These are phyloP conservation scores for Astragalus membranaceus DNA, from an alignment of 306 rosid genomes.

Conservation along the genomic window DNA sequence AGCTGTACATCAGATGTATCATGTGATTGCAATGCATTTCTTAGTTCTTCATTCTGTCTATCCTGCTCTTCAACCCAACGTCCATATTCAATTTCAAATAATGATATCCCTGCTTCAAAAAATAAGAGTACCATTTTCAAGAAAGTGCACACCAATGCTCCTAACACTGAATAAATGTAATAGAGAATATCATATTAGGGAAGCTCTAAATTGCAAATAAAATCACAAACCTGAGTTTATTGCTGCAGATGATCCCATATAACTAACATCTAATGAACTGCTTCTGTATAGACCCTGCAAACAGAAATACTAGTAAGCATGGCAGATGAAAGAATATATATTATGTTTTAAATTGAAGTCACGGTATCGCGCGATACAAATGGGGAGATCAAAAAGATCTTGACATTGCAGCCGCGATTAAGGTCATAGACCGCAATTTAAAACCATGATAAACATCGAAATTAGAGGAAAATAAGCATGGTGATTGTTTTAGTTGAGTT, in stretches of 20 bases:
- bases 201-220: not conserved
- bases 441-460: not conserved
- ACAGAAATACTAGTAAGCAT: not conserved
- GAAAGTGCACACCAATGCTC: not conserved
- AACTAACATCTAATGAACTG: slow-evolving; percentile 36
- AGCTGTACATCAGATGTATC: slow-evolving; percentile 52
- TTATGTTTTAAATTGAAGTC: too few relatives aligned
- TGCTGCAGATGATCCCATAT: slow-evolving; percentile 40
- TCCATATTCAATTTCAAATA: slow-evolving; percentile 72
- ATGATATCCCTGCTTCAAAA: slow-evolving; percentile 48
- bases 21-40: slow-evolving; percentile 61
- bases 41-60: slow-evolving; percentile 51
- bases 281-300: slow-evolving; percentile 45
- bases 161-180: not conserved
- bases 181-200: not conserved
- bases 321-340: not conserved
- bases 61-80: slow-evolving; percentile 80
- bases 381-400: too few relatives aligned
- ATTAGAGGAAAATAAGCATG: not conserved
- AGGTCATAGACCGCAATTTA: too few relatives aligned
- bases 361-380: too few relatives aligned
- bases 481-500: slow-evolving; percentile 13
- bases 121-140: not conserved
- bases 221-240: slow-evolving; percentile 55
- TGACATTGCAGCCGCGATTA: too few relatives aligned